Base-by-base conservation (phyloP, 495 filamentous ascomycete genomes). In the Elasticomyces elasticus region DNA sequence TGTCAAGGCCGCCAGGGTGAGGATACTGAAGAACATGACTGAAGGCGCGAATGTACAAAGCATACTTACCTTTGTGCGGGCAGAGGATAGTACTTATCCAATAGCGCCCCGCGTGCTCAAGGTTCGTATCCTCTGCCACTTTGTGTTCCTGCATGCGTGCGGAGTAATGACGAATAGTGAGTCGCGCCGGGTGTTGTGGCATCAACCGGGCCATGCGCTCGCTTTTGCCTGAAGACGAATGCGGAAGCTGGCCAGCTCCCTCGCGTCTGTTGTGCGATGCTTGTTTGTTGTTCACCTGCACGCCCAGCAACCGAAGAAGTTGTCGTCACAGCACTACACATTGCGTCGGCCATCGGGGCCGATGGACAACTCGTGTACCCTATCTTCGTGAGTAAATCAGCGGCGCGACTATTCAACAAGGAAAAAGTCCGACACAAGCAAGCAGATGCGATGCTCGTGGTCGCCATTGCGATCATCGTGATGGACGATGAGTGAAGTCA, bases 1-100 rank as follows among this genome's bases (percentile, higher is more conserved):
- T 6, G 54, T 48, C 12, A 46, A 2, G 1, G 54, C 54, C n/a
- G 33, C 53, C 13, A 56, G 7, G 35, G 22, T 3, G 11, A 51
- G 5, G 35, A 41, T 9, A 35, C 5, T n/a, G 5, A 33, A 38
- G 24, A 47, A 31, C 52, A 55, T 56, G 15, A 3, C 33, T 2
- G 25, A 10, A 15, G 6, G 11, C 19, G 3, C 25, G 2, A 23
- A 24, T 23, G 30, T 17, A 40, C 35, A 5, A 40, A 4, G 35
- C 3, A 5, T 40, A 40, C 35, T 15, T 33, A 33, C 30, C 30
- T 7, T n/a, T 7, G 15, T 33, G 7, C 7, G 30, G 30, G 30
- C 30, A 15, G 15, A 33, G 30, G 7, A 33, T 7, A 15, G 7
- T 33, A 33, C 30, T 33, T 33, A 33, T 33, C 30, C 30, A 7